A percentile compares a stretch with the other conserved stretches of the same genome.
These are phyloP conservation scores for Zalaria obscura DNA, from an alignment of 2,329 filamentous ascomycete genomes.

Conservation along the genomic window DNA sequence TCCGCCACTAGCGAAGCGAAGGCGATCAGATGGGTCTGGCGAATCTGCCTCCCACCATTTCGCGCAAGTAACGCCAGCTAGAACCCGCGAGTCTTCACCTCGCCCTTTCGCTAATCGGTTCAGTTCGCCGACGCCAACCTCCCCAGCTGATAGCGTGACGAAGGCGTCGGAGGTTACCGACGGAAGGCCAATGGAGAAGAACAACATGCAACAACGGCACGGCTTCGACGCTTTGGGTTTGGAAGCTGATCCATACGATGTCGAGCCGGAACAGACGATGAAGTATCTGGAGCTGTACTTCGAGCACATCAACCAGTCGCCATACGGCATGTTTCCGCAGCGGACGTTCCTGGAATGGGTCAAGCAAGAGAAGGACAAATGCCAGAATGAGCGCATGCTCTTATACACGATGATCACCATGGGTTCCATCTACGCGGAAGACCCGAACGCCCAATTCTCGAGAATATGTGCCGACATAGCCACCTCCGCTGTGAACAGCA, in stretches of 20 bases:
- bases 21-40: conserved; percentile 1
- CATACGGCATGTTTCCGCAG: conserved; percentile 42
- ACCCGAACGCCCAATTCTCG: conserved; percentile 18
- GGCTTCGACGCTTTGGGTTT: conserved; percentile 20
- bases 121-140: neutral
- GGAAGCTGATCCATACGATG: conserved; percentile 39
- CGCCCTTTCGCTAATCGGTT: neutral
- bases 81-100: neutral
- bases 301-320: conserved; percentile 38
- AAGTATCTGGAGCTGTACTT: conserved; percentile 44
- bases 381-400: conserved; percentile 38
- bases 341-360: conserved; percentile 41
- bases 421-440: conserved; percentile 41
- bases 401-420: conserved; percentile 46
- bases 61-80: neutral
- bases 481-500: conserved; percentile 39
- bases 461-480: conserved; percentile 40
- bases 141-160: neutral
- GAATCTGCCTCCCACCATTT: neutral
- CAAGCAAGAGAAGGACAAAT: conserved; percentile 27
- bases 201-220: neutral
- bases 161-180: neutral
- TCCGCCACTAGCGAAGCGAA: conserved; percentile 1
- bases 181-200: neutral
- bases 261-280: conserved; percentile 33